phyloP scores from a whole-genome alignment of 768 basidiomycete genomes.

The Cystoderma amianthinum region DNA sequence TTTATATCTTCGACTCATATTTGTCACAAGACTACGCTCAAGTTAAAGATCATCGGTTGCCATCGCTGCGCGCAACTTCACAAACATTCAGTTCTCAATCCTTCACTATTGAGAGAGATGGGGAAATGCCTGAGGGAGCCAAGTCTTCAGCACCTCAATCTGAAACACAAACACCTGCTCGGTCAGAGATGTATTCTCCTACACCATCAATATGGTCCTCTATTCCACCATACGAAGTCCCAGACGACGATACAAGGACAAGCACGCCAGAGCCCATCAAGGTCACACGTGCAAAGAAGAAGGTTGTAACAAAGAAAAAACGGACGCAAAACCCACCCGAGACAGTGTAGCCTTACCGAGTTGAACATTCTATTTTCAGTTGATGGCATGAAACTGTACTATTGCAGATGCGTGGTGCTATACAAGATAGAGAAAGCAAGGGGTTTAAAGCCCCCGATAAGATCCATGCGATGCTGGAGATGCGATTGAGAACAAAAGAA shows the following conservation, averaged over 20 bases:
- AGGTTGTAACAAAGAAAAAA: conserved; percentile 61
- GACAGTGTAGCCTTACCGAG: not conserved
- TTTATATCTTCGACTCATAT: not conserved
- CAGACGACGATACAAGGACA: conserved; percentile 34
- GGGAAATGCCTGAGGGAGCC: conserved; percentile 80
- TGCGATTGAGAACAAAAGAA: not conserved
- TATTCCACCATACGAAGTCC: conserved; percentile 50
- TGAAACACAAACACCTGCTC: conserved; percentile 9
- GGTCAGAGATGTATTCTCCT: conserved; percentile 14
- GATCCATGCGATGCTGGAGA: not conserved
- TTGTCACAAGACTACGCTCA: no score
- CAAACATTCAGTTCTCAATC: conserved; percentile 33
- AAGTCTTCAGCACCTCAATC: conserved; percentile 18
- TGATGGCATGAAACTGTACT: conserved; percentile 9
- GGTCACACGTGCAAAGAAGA: conserved; percentile 69
- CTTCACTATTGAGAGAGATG: conserved; percentile 67
- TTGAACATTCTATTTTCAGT: not conserved
- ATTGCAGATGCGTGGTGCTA: conserved; percentile 12
- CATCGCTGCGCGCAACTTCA: conserved; percentile 34
- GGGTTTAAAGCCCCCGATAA: not conserved
- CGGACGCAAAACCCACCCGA: conserved; percentile 27
- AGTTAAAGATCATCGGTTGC: conserved; percentile 26
- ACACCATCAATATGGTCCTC: conserved; percentile 28
- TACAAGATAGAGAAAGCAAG: conserved; percentile 17
- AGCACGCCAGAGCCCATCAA: conserved; percentile 67